These are phyloP conservation scores for Eucalyptus caleyi DNA, from an alignment of 345 rosid genomes.

Conservation along the genomic window DNA sequence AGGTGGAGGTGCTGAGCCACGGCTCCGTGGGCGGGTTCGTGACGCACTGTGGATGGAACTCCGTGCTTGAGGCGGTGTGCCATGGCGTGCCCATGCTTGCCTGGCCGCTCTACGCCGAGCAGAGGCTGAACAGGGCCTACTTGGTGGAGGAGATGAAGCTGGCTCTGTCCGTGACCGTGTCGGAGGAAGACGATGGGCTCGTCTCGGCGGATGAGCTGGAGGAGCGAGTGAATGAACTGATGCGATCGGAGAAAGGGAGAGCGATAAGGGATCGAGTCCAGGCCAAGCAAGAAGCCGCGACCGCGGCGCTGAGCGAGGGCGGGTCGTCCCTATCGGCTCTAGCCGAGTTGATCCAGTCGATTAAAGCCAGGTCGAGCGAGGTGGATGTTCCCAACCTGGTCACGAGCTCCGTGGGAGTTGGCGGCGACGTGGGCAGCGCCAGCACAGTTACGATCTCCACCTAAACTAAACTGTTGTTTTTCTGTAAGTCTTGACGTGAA, in stretches of 20 bases:
- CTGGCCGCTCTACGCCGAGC: conserved; percentile 38
- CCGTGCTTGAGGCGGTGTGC: conserved; percentile 16
- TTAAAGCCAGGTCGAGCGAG: neutral
- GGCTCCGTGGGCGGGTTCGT: conserved; percentile 4
- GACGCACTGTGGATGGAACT: conserved; percentile 8
- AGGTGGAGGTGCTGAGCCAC: conserved; percentile 1
- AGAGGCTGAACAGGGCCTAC: neutral
- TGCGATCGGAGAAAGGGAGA: conserved; percentile 7
- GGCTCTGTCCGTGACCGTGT: neutral
- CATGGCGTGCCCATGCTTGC: conserved; percentile 34
- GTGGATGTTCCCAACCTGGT: neutral
- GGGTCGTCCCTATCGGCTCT: conserved; percentile 6
- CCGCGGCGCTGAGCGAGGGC: neutral
- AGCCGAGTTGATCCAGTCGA: neutral
- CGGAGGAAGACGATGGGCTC: neutral
- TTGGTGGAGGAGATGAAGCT: conserved; percentile 14
- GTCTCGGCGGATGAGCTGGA: conserved; percentile 15
- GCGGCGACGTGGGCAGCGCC: neutral
- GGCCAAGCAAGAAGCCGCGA: neutral
- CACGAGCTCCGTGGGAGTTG: neutral
- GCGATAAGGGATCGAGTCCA: neutral
- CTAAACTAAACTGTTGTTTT: neutral
- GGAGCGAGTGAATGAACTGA: conserved; percentile 12
- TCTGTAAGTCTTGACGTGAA: neutral
- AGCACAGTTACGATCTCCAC: neutral